A percentile compares a stretch with the other conserved stretches of the same genome.
phyloP scores from a whole-genome alignment of 2,329 filamentous ascomycete genomes.

The Ophiocordyceps camponoti-leonardi region DNA sequence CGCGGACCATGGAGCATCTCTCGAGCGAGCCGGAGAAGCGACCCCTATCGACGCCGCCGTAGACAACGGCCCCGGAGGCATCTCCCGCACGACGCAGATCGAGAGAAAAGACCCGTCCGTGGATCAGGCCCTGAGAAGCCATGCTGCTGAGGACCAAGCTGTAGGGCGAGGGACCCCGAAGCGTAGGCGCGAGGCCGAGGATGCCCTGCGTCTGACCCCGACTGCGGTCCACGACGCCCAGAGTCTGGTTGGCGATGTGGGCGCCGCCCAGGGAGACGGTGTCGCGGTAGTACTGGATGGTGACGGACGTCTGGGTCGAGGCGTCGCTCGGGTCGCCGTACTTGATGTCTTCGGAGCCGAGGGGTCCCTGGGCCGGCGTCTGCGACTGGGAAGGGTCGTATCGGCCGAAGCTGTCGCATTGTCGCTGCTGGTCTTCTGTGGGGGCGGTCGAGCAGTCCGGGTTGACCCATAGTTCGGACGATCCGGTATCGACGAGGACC shows the following conservation, averaged over 20 bases:
- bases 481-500: slow-evolving; percentile 33
- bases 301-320: slow-evolving; percentile 18
- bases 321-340: slow-evolving; percentile 21
- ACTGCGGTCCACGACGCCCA: slow-evolving; percentile 28
- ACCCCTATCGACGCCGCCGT: slow-evolving; percentile 33
- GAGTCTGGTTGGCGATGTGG: slow-evolving; percentile 26
- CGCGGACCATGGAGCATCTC: slow-evolving; percentile 23
- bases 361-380: slow-evolving; percentile 19
- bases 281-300: slow-evolving; percentile 28
- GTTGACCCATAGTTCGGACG: slow-evolving; percentile 37
- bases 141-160: slow-evolving; percentile 35
- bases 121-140: slow-evolving; percentile 26
- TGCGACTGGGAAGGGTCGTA: slow-evolving; percentile 25
- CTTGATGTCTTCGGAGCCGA: slow-evolving; percentile 18
- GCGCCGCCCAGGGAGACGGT: slow-evolving; percentile 25
- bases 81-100: slow-evolving; percentile 28
- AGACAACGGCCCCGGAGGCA: slow-evolving; percentile 30
- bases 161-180: slow-evolving; percentile 23
- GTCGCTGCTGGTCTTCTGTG: slow-evolving; percentile 12
- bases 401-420: slow-evolving; percentile 23
- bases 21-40: slow-evolving; percentile 30
- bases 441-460: slow-evolving; percentile 26
- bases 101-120: slow-evolving; percentile 31
- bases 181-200: slow-evolving; percentile 28
- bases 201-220: slow-evolving; percentile 33